These are phyloP conservation scores for Fusarium caatingaense DNA, from an alignment of 2,329 filamentous ascomycete genomes.

Conservation along the genomic window DNA sequence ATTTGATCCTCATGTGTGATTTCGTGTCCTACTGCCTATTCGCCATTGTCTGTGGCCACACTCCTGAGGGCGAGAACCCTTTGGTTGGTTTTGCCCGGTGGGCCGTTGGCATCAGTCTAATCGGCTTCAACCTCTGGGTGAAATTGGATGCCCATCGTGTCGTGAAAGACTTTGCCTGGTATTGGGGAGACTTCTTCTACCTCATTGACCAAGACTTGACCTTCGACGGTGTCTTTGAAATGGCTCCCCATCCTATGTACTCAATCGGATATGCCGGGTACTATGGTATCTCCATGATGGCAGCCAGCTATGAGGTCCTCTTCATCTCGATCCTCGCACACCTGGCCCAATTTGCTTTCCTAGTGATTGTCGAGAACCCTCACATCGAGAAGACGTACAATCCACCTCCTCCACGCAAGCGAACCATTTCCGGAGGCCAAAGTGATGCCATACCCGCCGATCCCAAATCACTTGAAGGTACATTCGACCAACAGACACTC, in stretches of 20 bases:
- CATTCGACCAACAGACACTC: constrained; percentile 43
- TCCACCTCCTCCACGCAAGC: constrained; percentile 79
- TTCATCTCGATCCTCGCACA: constrained; percentile 97
- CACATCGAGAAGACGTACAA: constrained; percentile 99
- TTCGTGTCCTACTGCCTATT: constrained; percentile 98
- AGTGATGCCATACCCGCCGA: constrained; percentile 48
- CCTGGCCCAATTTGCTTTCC: constrained; percentile 92
- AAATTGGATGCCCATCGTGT: constrained; percentile 97
- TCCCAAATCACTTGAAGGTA: constrained; percentile 33
- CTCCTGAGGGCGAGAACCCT: constrained; percentile 77
- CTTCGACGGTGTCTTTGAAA: constrained; percentile 98
- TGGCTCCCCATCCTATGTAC: constrained; percentile 99
- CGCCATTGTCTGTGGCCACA: constrained; percentile 85
- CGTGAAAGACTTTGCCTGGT: constrained; percentile 99
- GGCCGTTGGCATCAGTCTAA: constrained; percentile 79
- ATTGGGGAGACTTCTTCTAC: constrained; percentile 99
- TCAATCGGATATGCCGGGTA: constrained; percentile 97
- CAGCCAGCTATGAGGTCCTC: constrained; percentile 95
- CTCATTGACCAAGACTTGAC: constrained; percentile 97
- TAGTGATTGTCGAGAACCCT: constrained; percentile 92
- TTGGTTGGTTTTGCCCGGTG: constrained; percentile 80
- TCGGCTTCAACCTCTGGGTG: constrained; percentile 97
- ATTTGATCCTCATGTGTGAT: constrained; percentile 98
- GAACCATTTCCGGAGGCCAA: constrained; percentile 52
- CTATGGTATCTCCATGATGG: constrained; percentile 98